Evolutionary conservation across 768 basidiomycete genomes (phyloP), one percentile per base, ranked within the genome.

Genomic region (Arthromyces matolae): DNA sequence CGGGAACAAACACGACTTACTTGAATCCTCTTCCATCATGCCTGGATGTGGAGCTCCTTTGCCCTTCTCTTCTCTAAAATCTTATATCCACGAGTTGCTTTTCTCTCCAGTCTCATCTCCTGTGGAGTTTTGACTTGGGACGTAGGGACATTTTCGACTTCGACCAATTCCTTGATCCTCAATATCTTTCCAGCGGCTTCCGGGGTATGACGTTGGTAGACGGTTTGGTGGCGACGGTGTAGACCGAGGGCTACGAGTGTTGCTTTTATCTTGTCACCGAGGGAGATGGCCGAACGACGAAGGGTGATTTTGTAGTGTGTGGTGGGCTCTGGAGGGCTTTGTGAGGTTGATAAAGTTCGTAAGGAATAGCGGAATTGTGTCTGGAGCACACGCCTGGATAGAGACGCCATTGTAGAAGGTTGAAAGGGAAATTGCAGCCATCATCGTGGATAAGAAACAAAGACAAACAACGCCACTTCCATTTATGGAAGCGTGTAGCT

Each of bases 301-400:
- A 94, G 83, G 16, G 93, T 95, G 58, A 97, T 86, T 71, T 88
- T 89, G 73, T 79, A 93, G 67, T 95, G 89, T 0, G 93, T 90
- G 24, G 66, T 70, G 44, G 73, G 69, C 31, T 51, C 52, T 12
- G 52, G 22, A 12, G 38, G 12, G 18, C 35, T 32, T 18, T 44
- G 2, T 3, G 40, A 25, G 2, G 53, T 52, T 36, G 50, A 43
- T 19, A 52, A 28, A 22, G 50, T 42, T 34, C 56, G 56, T 37
- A 48, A 47, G 23, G 38, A 47, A 48, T 42, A 37, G 32, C 40
- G 43, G 50, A 47, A 54, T 23, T 46, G 52, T 18, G 40, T 39
- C n/a, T 36, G 49, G 9, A 46, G 47, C 31, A 54, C 45, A 24
- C 39, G 28, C 34, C 50, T 49, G 16, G 56, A 51, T 16, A 44